These are phyloP conservation scores for Ciborinia camelliae DNA, from an alignment of 2,329 filamentous ascomycete species.

Conservation along the genomic window DNA sequence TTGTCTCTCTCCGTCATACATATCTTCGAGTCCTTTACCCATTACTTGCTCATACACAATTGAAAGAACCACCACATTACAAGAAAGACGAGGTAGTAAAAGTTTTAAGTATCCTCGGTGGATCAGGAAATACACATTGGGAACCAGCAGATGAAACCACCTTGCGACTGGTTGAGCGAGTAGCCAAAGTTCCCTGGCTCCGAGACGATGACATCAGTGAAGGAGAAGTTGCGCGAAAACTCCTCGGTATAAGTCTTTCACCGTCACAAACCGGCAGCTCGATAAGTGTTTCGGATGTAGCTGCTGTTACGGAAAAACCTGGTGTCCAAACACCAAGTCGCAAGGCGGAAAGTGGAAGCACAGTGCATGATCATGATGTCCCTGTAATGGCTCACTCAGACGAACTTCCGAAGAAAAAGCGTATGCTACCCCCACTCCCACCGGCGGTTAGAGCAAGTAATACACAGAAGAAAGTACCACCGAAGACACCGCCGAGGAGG, in stretches of 20 bases:
- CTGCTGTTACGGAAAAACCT: conserved; percentile 75
- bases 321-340: conserved; percentile 78
- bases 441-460: conserved; percentile 28
- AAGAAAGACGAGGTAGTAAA: conserved; percentile 81
- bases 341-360: conserved; percentile 40
- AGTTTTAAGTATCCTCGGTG: conserved; percentile 68
- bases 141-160: conserved; percentile 79
- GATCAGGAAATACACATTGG: conserved; percentile 68
- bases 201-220: conserved; percentile 43
- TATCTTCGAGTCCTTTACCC: conserved; percentile 92
- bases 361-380: conserved; percentile 30
- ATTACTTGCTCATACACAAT: conserved; percentile 84
- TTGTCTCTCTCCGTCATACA: conserved; percentile 75
- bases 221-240: conserved; percentile 51
- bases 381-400: conserved; percentile 12
- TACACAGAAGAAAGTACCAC: conserved; percentile 35
- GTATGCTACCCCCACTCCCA: conserved; percentile 33
- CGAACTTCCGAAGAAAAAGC: conserved; percentile 25
- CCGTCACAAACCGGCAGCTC: conserved; percentile 64
- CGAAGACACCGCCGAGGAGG: conserved; percentile 36
- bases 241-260: conserved; percentile 69
- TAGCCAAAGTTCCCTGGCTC: conserved; percentile 69
- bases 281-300: conserved; percentile 74
- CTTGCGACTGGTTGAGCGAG: conserved; percentile 70
- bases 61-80: conserved; percentile 83